Percentiles rank a stretch among this genome's conserved stretches.
Evolutionary conservation across 1,139 yeast species (phyloP).

Genomic region (Debaryomyces fabryi): DNA sequence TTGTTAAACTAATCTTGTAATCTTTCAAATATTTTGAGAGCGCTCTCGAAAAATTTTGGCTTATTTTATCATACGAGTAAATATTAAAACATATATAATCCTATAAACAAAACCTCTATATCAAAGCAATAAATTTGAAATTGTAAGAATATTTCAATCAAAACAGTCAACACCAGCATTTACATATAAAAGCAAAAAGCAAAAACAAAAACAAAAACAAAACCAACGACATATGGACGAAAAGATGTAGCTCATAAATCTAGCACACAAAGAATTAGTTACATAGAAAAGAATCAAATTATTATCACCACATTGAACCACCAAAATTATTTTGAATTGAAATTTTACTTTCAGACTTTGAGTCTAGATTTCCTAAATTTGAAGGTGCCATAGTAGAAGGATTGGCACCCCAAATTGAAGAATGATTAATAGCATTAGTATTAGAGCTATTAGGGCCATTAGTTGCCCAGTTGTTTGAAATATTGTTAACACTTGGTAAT

Average conservation of each 20-base stretch:
- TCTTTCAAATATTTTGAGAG: background rate
- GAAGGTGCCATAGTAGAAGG: conserved; percentile 1
- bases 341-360: conserved; percentile 5
- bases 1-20: background rate
- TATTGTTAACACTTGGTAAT: conserved; percentile 13
- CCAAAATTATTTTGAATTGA: conserved; percentile 7
- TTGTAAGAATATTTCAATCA: background rate
- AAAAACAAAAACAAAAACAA: background rate
- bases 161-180: background rate
- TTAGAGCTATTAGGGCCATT: conserved; percentile 12
- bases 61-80: background rate
- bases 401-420: conserved; percentile 20
- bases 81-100: background rate
- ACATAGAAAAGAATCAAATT: background rate
- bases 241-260: background rate
- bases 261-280: background rate
- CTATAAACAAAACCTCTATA: conserved; percentile 2
- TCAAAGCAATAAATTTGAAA: too few species aligned
- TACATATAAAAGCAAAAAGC: background rate
- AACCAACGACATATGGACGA: background rate
- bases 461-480: conserved; percentile 11
- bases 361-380: background rate
- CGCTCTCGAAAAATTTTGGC: background rate
- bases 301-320: conserved; percentile 3
- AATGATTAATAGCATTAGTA: conserved; percentile 9